A percentile compares a stretch with the other conserved stretches of the same genome.
These are phyloP conservation scores for Penicillium sp. DNA, from an alignment of 2,329 filamentous ascomycete genomes.

Conservation along the genomic window DNA sequence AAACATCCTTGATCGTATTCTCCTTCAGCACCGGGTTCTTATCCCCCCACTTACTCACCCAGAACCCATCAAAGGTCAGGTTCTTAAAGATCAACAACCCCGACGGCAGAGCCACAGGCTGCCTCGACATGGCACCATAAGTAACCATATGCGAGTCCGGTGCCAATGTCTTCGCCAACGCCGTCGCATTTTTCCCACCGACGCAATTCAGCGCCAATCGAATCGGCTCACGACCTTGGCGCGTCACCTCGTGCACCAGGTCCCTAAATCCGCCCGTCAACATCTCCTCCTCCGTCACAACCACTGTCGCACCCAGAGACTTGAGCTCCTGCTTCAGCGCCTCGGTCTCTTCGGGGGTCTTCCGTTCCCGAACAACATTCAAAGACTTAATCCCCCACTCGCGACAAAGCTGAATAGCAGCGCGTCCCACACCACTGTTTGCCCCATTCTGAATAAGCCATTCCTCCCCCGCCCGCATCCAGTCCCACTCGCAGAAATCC, in stretches of 20 bases:
- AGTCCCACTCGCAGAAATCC: slow-evolving; percentile 66
- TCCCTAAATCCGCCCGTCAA: slow-evolving; percentile 49
- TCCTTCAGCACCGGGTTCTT: slow-evolving; percentile 72
- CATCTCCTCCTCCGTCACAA: slow-evolving; percentile 65
- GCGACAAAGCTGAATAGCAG: slow-evolving; percentile 83
- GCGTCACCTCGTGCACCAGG: slow-evolving; percentile 68
- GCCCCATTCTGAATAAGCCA: slow-evolving; percentile 98
- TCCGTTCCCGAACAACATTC: slow-evolving; percentile 80
- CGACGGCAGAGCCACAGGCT: slow-evolving; percentile 80
- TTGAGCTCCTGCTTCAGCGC: slow-evolving; percentile 64
- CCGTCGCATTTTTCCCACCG: slow-evolving; percentile 80
- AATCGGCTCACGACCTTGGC: slow-evolving; percentile 71
- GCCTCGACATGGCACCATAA: slow-evolving; percentile 92
- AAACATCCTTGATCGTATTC: slow-evolving; percentile 80
- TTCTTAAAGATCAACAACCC: slow-evolving; percentile 93
- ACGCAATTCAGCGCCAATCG: slow-evolving; percentile 89
- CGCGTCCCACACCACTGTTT: slow-evolving; percentile 88
- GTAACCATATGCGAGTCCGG: slow-evolving; percentile 78
- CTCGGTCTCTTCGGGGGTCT: slow-evolving; percentile 66
- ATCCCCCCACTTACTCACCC: slow-evolving; percentile 89
- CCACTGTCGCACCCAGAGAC: slow-evolving; percentile 64
- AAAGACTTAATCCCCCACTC: slow-evolving; percentile 90
- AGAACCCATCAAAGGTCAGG: slow-evolving; percentile 87
- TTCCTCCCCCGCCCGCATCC: slow-evolving; percentile 66
- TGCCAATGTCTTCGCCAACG: slow-evolving; percentile 74